phyloP scores from a whole-genome alignment of 768 basidiomycete species.

The Psilocybe subaeruginosa region DNA sequence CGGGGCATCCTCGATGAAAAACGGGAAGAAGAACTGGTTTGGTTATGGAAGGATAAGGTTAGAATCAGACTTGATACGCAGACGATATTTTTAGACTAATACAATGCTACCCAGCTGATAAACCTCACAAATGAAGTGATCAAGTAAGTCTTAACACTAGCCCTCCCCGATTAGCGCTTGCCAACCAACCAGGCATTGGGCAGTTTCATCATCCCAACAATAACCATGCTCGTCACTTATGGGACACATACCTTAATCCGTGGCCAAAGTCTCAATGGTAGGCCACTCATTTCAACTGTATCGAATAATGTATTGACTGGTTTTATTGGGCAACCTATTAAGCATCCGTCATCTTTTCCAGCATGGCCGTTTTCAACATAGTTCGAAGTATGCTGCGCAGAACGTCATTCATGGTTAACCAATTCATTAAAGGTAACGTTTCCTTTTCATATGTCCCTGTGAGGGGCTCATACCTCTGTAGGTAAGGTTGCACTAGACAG shows the following conservation, averaged over 20 bases:
- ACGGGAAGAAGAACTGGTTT: conserved; percentile 62
- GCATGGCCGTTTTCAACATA: conserved; percentile 65
- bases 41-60: conserved; percentile 49
- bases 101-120: conserved; percentile 5
- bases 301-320: background rate
- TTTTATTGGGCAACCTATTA: background rate
- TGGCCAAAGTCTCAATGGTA: conserved; percentile 29
- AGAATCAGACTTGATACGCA: background rate
- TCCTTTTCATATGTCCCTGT: background rate
- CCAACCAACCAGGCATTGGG: background rate
- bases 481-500: conserved; percentile 68
- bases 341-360: conserved; percentile 59
- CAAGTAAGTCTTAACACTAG: conserved; percentile 6
- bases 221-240: conserved; percentile 72
- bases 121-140: conserved; percentile 16
- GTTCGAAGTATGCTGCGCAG: conserved; percentile 18
- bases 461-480: background rate
- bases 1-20: conserved; percentile 52
- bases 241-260: conserved; percentile 51
- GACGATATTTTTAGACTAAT: background rate
- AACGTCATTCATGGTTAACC: conserved; percentile 17
- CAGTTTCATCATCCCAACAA: conserved; percentile 64
- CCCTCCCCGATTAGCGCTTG: background rate
- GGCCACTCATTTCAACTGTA: background rate
- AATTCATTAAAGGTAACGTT: conserved; percentile 30